Evolutionary conservation across 2,329 filamentous ascomycete species (phyloP).

Genomic region (Fusarium papillatum): DNA sequence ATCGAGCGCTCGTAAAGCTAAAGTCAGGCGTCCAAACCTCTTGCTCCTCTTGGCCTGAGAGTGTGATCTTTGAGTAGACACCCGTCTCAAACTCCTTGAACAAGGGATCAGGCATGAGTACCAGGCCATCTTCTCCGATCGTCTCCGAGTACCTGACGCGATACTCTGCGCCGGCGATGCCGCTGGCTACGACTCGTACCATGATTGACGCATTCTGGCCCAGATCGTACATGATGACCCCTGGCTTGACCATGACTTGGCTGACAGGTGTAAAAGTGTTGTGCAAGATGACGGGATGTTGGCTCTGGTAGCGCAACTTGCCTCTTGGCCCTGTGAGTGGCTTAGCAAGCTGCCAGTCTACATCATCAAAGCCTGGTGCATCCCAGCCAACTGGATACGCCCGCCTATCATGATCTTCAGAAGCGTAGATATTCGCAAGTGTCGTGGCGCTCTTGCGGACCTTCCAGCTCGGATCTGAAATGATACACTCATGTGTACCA

Average conservation of each 20-base stretch:
- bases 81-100: slow-evolving; percentile 49
- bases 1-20: slow-evolving; percentile 56
- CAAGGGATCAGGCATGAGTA: slow-evolving; percentile 56
- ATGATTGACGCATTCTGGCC: slow-evolving; percentile 44
- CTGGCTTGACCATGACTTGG: slow-evolving; percentile 27
- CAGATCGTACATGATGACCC: slow-evolving; percentile 36
- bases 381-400: slow-evolving; percentile 52
- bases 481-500: slow-evolving; percentile 50
- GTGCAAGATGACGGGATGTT: slow-evolving; percentile 54
- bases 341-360: slow-evolving; percentile 42
- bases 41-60: slow-evolving; percentile 46
- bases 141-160: slow-evolving; percentile 43
- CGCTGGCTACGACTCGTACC: slow-evolving; percentile 37
- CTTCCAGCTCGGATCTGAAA: slow-evolving; percentile 53
- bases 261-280: slow-evolving; percentile 50
- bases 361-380: slow-evolving; percentile 36
- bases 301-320: slow-evolving; percentile 54
- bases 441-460: slow-evolving; percentile 53
- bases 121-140: slow-evolving; percentile 41
- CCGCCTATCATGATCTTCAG: slow-evolving; percentile 53
- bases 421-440: slow-evolving; percentile 56
- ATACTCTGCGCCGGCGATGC: slow-evolving; percentile 29
- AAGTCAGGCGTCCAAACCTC: slow-evolving; percentile 57
- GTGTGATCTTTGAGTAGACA: slow-evolving; percentile 54
- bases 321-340: slow-evolving; percentile 51